These are phyloP conservation scores for Gamsiella multidivaricata DNA, from an alignment of 192 early-diverging fungal genomes.

Conservation along the genomic window DNA sequence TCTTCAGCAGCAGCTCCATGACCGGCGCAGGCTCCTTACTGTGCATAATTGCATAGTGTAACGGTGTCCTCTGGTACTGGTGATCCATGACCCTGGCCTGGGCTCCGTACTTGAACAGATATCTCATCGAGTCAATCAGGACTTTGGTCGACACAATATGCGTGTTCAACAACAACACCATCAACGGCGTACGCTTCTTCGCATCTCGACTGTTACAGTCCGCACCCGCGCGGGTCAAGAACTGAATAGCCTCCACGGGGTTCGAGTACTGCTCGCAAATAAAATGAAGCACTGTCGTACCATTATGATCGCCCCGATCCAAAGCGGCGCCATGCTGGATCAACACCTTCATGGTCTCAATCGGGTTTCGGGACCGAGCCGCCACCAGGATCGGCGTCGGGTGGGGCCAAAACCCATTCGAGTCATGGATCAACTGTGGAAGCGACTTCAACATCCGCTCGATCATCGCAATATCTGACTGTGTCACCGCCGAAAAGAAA, in stretches of 20 bases:
- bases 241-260: slow-evolving; percentile 34
- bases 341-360: slow-evolving; percentile 40
- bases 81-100: slow-evolving; percentile 22
- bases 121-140: slow-evolving; percentile 36
- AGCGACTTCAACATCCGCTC: slow-evolving; percentile 38
- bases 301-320: slow-evolving; percentile 49
- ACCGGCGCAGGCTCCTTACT: slow-evolving; percentile 37
- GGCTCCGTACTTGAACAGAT: slow-evolving; percentile 36
- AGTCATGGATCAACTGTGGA: slow-evolving; percentile 37
- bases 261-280: slow-evolving; percentile 45
- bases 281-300: slow-evolving; percentile 43
- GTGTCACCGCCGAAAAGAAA: slow-evolving; percentile 37
- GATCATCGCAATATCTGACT: slow-evolving; percentile 27
- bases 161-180: slow-evolving; percentile 37
- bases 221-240: slow-evolving; percentile 29
- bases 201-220: slow-evolving; percentile 44
- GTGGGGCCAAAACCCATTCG: slow-evolving; percentile 49
- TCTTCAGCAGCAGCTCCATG: slow-evolving; percentile 48
- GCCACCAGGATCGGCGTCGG: slow-evolving; percentile 42
- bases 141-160: slow-evolving; percentile 24
- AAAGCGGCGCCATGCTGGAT: slow-evolving; percentile 24
- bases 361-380: slow-evolving; percentile 25
- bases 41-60: slow-evolving; percentile 41
- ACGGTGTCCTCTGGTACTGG: slow-evolving; percentile 17
- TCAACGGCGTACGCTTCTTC: slow-evolving; percentile 51